Percentiles rank a stretch among this genome's conserved stretches.
These are phyloP conservation scores for Suhomyces vadensis DNA, from an alignment of 805 yeast genomes.

Conservation along the genomic window DNA sequence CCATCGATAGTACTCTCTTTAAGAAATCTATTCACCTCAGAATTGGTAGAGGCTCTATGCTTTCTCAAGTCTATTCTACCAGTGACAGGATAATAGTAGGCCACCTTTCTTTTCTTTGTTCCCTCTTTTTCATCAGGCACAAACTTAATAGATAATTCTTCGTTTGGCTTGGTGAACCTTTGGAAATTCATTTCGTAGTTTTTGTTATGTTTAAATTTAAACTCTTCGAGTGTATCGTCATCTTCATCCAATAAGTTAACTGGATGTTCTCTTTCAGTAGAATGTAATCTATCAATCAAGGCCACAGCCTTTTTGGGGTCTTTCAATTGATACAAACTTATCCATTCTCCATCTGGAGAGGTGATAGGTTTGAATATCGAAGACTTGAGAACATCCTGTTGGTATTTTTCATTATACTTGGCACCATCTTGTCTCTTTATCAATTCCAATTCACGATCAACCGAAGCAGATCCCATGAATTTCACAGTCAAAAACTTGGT, in stretches of 20 bases:
- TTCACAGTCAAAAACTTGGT: constrained; percentile 66
- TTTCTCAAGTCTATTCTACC: constrained; percentile 82
- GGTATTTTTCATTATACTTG: constrained; percentile 29
- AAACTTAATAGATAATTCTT: constrained; percentile 71
- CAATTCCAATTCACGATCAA: constrained; percentile 37
- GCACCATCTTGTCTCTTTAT: constrained; percentile 30
- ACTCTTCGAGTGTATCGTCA: constrained; percentile 40
- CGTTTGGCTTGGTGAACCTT: constrained; percentile 46
- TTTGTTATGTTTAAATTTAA: constrained; percentile 62
- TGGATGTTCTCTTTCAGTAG: constrained; percentile 47
- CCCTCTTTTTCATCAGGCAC: constrained; percentile 30
- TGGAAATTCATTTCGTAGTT: constrained; percentile 75
- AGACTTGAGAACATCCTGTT: constrained; percentile 46
- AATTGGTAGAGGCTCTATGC: constrained; percentile 67
- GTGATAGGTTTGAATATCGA: constrained; percentile 75
- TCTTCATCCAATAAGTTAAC: constrained; percentile 47
- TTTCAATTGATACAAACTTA: constrained; percentile 50
- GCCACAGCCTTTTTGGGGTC: constrained; percentile 25
- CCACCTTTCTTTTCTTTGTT: constrained; percentile 50
- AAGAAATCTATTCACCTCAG: constrained; percentile 54
- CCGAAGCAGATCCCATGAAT: constrained; percentile 58
- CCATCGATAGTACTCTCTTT: constrained; percentile 60
- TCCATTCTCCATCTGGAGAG: constrained; percentile 74
- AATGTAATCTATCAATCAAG: constrained; percentile 30
- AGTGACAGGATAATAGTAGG: constrained; percentile 73